Base-by-base conservation (phyloP, 1,284 basidiomycete genomes). In the Sutorius eximius region DNA sequence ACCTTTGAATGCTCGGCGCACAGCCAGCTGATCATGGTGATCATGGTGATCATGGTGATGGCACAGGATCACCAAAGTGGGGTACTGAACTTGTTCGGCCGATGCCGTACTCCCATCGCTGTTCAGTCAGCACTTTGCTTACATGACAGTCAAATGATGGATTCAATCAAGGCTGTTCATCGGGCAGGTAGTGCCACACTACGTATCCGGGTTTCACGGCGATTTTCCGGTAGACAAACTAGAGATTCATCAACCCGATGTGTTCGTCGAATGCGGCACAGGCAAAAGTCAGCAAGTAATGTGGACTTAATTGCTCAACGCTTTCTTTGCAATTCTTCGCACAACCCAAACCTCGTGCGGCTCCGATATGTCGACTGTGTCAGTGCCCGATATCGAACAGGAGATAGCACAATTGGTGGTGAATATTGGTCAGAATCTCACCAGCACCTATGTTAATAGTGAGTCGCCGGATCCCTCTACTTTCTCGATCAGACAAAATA, bases 381-480 rank as follows among this genome's bases (percentile, higher is more conserved):
- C 42, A 18, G n/a, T n/a, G 37, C 18, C 49, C 27, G 15, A 0
- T 18, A 36, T 54, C 3, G 36, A 55, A 46, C 43, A 55, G 24
- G 42, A 55, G 24, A 8, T 47, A 2, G n/a, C 15, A 20, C n/a
- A 33, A 10, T 29, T 55, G 10, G 36, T 55, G 11, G 36, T 20
- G n/a, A 4, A 34, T 9, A 47, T 55, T 22, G 42, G 36, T 2
- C 52, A 54, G 11, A 54, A 34, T 22, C n/a, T 55, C 32, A 54
- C 43, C 24, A 54, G 30, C 8, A 55, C 10, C 7, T 54, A 54
- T 34, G 24, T 47, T 15, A 34, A 9, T 12, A 10, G 53, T 55
- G 9, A 55, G 53, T 55, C n/a, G 5, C 47, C 6, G 1, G n/a
- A 33, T 3, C 8, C n/a, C 1, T 12, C 5, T 7, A 52, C 15